Base-by-base conservation (phyloP, 176 grass and related monocot genomes). In the Bothriochloa decipiens region DNA sequence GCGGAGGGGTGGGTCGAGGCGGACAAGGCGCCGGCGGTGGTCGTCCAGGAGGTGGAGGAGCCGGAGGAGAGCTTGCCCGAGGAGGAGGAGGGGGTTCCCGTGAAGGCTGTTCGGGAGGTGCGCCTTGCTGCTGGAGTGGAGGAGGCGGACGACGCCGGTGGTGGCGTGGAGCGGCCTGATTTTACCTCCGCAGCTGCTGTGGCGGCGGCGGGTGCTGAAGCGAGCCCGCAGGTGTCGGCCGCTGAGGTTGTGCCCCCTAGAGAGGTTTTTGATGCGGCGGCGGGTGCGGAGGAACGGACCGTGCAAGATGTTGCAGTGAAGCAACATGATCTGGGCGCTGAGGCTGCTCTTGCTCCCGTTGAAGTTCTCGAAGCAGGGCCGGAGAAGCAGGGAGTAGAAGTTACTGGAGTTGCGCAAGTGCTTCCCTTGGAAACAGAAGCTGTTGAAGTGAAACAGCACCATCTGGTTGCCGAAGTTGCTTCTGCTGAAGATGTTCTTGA, bases 1-100 rank as follows among this genome's bases (percentile, higher is more conserved):
- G 52, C 40, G n/a, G 29, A 87, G 63, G 81, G 81, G 8, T 87
- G 85, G 85, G 63, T 80, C 62, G 89, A 91, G 70, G 85, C 35
- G 70, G 64, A 84, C 70, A 91, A 70, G 76, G 71, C 41, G 62
- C 39, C 67, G 6, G 45, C 41, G 8, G 36, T 49, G 22, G 68
- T 66, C 10, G 65, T 11, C 32, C 35, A 29, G 53, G 78, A 46
- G 66, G 83, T 13, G 28, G 63, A 49, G 32, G 35, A 35, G 39
- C 27, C 35, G 2, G 79, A 62, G 2, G 79, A 62, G 49, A 64
- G 89, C 85, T 68, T 63, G 39, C 40, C 47, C 37, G 50, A 69
- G 29, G 80, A 87, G 29, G 80, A 87, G 27, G 68, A 79, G 17
- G 68, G 10, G 49, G 49, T 29, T 49, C 40, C 69, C 0, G 50